Conservation (phyloP, 2,329 filamentous ascomycete species). For the Xylaria sp. region DNA sequence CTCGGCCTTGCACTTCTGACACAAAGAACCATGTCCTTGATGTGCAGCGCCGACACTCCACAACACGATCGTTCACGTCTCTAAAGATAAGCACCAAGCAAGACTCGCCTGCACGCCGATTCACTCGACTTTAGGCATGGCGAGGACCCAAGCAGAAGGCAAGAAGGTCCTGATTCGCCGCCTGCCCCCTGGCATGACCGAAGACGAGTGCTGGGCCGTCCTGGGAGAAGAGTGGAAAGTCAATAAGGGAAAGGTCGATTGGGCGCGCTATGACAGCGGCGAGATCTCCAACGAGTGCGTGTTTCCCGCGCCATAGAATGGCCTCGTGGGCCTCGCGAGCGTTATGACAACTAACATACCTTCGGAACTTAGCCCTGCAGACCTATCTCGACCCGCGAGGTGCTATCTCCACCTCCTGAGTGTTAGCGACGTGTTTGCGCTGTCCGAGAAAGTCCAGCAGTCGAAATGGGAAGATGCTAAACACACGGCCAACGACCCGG, state of each 20-base stretch:
- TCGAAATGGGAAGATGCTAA: slow-evolving; percentile 83
- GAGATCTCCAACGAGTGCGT: slow-evolving; percentile 87
- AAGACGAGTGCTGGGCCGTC: slow-evolving; percentile 76
- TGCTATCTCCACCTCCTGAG: slow-evolving; percentile 86
- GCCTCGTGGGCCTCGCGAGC: background rate
- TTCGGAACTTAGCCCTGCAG: slow-evolving; percentile 70
- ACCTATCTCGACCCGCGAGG: slow-evolving; percentile 81
- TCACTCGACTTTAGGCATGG: slow-evolving; percentile 55
- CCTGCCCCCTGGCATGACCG: slow-evolving; percentile 85
- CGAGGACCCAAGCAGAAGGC: slow-evolving; percentile 65
- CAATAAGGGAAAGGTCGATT: slow-evolving; percentile 85
- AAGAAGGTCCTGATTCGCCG: slow-evolving; percentile 87
- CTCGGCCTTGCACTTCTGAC: background rate
- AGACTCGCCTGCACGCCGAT: slow-evolving; percentile 38
- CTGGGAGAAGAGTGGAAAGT: slow-evolving; percentile 84
- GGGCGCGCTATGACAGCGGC: slow-evolving; percentile 72
- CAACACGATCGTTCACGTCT: slow-evolving; percentile 47
- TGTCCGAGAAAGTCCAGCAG: slow-evolving; percentile 76
- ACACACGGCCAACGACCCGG: slow-evolving; percentile 75
- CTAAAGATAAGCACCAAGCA: slow-evolving; percentile 50
- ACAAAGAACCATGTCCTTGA: slow-evolving; percentile 17
- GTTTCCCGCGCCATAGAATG: slow-evolving; percentile 33
- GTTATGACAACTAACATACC: slow-evolving; percentile 24
- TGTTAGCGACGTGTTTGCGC: slow-evolving; percentile 70
- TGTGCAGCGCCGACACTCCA: slow-evolving; percentile 5